These are phyloP conservation scores for Keqinozyma sinolaborantium DNA, from an alignment of 1,139 yeast genomes.

Conservation along the genomic window DNA sequence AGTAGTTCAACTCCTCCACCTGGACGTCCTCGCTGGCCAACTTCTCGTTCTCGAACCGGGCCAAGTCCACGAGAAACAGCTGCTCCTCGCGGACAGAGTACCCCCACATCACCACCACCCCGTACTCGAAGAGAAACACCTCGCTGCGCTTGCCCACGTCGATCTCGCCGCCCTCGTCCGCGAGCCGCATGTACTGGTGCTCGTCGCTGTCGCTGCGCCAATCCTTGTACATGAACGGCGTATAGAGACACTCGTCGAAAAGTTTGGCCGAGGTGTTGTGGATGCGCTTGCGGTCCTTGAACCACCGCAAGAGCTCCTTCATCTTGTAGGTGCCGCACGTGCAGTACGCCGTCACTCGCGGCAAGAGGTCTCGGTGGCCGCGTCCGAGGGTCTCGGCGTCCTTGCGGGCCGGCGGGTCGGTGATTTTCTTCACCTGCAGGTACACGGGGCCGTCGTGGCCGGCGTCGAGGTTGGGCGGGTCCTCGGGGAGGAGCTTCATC, in stretches of 20 bases:
- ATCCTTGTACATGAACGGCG: slow-evolving; percentile 82
- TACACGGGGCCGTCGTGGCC: slow-evolving; percentile 50
- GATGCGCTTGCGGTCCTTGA: slow-evolving; percentile 70
- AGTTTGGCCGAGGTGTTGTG: slow-evolving; percentile 81
- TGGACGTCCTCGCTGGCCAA: slow-evolving; percentile 88
- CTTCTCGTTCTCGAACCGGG: slow-evolving; percentile 86
- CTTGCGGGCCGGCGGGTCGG: slow-evolving; percentile 86
- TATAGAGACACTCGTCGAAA: slow-evolving; percentile 90
- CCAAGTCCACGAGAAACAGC: slow-evolving; percentile 77
- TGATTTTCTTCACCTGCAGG: slow-evolving; percentile 79
- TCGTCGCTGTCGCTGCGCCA: slow-evolving; percentile 53
- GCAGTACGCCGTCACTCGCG: slow-evolving; percentile 94
- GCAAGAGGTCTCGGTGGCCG: slow-evolving; percentile 76
- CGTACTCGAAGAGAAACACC: slow-evolving; percentile 86
- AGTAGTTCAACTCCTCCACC: slow-evolving; percentile 90
- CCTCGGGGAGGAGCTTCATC: slow-evolving; percentile 82
- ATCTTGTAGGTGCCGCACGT: slow-evolving; percentile 90
- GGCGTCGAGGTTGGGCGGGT: slow-evolving; percentile 42
- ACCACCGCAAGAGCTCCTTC: slow-evolving; percentile 83
- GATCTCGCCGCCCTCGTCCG: slow-evolving; percentile 94
- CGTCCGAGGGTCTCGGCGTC: slow-evolving; percentile 94
- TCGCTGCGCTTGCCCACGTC: slow-evolving; percentile 79
- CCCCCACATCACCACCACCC: slow-evolving; percentile 96
- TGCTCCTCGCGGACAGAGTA: slow-evolving; percentile 80
- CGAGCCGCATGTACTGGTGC: slow-evolving; percentile 60